Evolutionary conservation across 192 early-diverging fungal species (phyloP).

Genomic region (Phlyctochytrium bullatum): DNA sequence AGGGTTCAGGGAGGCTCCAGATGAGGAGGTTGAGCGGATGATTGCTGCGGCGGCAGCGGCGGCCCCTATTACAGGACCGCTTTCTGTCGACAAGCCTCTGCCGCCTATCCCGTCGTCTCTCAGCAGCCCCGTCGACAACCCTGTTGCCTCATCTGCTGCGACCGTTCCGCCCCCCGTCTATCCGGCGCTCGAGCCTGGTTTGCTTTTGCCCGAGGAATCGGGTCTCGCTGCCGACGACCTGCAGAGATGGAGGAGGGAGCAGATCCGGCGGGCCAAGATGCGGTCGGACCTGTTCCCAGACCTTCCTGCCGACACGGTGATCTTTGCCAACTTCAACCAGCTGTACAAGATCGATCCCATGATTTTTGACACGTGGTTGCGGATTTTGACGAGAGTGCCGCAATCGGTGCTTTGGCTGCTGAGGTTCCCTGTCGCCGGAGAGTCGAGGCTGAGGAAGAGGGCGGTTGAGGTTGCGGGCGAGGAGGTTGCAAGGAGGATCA

Average conservation of each 20-base stretch:
- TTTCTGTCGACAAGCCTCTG: background rate
- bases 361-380: conserved; percentile 82
- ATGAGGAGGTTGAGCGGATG: conserved; percentile 38
- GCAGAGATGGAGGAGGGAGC: conserved; percentile 70
- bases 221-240: conserved; percentile 13
- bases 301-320: conserved; percentile 76
- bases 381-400: conserved; percentile 76
- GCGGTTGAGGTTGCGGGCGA: conserved; percentile 74
- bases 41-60: conserved; percentile 4
- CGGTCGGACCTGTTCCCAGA: conserved; percentile 81
- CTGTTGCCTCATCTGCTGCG: background rate
- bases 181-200: conserved; percentile 18
- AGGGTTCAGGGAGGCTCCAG: conserved; percentile 81
- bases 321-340: conserved; percentile 97
- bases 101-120: background rate
- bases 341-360: conserved; percentile 90
- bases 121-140: background rate
- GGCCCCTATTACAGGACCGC: background rate
- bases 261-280: conserved; percentile 78
- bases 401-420: conserved; percentile 87
- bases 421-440: conserved; percentile 86
- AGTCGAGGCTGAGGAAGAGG: conserved; percentile 65
- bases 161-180: background rate
- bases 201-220: conserved; percentile 15
- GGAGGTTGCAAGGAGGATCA: conserved; percentile 72